These are phyloP conservation scores for Clavariopsis aquatica DNA, from an alignment of 495 filamentous ascomycete genomes.

Conservation along the genomic window DNA sequence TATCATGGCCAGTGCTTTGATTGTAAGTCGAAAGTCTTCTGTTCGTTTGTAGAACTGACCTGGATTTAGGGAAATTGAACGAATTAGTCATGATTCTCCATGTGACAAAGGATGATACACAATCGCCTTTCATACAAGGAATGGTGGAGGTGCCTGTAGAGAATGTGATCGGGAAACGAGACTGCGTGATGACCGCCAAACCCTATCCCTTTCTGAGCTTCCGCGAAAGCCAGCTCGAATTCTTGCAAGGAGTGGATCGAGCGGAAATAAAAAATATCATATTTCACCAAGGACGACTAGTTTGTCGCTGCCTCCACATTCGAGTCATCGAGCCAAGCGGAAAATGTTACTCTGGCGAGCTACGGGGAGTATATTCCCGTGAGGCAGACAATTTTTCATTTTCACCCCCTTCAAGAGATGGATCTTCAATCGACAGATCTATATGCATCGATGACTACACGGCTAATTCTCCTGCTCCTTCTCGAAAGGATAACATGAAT, in stretches of 20 bases:
- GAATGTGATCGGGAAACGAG: slow-evolving; percentile 45
- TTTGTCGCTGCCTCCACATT: slow-evolving; percentile 39
- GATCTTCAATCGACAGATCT: neutral
- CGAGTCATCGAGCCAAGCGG: slow-evolving; percentile 8
- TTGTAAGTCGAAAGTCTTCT: slow-evolving; percentile 8
- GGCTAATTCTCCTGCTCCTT: neutral
- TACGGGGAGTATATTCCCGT: slow-evolving; percentile 3
- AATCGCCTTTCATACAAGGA: slow-evolving; percentile 46
- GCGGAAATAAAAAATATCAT: slow-evolving; percentile 39
- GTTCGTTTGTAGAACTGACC: neutral
- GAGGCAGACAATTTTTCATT: neutral
- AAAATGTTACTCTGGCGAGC: slow-evolving; percentile 22
- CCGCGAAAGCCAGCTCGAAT: slow-evolving; percentile 13
- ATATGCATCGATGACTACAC: neutral
- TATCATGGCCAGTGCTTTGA: slow-evolving; percentile 22
- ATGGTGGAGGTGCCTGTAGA: slow-evolving; percentile 49
- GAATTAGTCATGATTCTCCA: slow-evolving; percentile 57
- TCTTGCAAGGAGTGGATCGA: slow-evolving; percentile 7
- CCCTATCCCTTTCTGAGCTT: slow-evolving; percentile 47
- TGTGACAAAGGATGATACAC: slow-evolving; percentile 49
- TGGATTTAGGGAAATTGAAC: slow-evolving; percentile 45
- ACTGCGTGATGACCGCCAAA: slow-evolving; percentile 40
- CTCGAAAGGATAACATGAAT: neutral
- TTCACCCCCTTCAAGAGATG: neutral
- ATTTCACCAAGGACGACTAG: slow-evolving; percentile 25